Percentiles rank a stretch among this genome's conserved stretches.
These are phyloP conservation scores for Tolypocladium cylindrosporum DNA, from an alignment of 2,329 filamentous ascomycete genomes.

Conservation along the genomic window DNA sequence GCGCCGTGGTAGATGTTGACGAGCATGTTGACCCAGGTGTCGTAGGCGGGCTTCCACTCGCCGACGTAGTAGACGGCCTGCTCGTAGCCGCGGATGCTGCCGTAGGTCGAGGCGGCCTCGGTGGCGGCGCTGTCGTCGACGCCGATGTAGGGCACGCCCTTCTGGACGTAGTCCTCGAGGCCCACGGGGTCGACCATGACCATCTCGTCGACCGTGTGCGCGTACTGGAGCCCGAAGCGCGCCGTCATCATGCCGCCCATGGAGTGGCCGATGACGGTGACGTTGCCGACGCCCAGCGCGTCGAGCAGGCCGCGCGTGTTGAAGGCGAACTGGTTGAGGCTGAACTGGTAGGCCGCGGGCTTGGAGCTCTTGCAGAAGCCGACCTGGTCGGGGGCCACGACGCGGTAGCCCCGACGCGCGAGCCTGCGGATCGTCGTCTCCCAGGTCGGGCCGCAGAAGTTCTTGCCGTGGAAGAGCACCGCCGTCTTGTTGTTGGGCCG, in stretches of 20 bases:
- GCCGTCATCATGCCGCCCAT: slow-evolving; percentile 44
- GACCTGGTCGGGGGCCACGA: slow-evolving; percentile 43
- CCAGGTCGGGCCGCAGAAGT: slow-evolving; percentile 47
- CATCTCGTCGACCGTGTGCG: slow-evolving; percentile 28
- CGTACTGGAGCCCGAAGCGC: slow-evolving; percentile 41
- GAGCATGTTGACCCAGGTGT: slow-evolving; percentile 46
- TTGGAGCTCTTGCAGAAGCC: slow-evolving; percentile 50
- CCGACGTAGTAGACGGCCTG: slow-evolving; percentile 37
- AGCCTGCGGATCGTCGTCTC: slow-evolving; percentile 33
- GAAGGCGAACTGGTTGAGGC: slow-evolving; percentile 36
- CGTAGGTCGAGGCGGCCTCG: slow-evolving; percentile 31
- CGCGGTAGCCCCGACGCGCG: slow-evolving; percentile 33
- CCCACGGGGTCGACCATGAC: slow-evolving; percentile 43
- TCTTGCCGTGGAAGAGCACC: slow-evolving; percentile 44
- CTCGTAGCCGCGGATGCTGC: slow-evolving; percentile 34
- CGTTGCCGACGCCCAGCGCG: slow-evolving; percentile 29
- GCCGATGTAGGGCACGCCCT: slow-evolving; percentile 35
- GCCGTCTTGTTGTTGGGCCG: slow-evolving; percentile 28
- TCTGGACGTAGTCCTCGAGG: slow-evolving; percentile 41
- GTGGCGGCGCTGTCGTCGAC: slow-evolving; percentile 27
- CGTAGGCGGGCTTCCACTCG: slow-evolving; percentile 38
- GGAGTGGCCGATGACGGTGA: slow-evolving; percentile 42
- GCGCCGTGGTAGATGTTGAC: slow-evolving; percentile 38
- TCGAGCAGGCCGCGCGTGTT: slow-evolving; percentile 40
- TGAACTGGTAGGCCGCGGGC: slow-evolving; percentile 39